Evolutionary conservation across 371 early-diverging fungal species (phyloP).

Genomic region (Mortierella sp.): DNA sequence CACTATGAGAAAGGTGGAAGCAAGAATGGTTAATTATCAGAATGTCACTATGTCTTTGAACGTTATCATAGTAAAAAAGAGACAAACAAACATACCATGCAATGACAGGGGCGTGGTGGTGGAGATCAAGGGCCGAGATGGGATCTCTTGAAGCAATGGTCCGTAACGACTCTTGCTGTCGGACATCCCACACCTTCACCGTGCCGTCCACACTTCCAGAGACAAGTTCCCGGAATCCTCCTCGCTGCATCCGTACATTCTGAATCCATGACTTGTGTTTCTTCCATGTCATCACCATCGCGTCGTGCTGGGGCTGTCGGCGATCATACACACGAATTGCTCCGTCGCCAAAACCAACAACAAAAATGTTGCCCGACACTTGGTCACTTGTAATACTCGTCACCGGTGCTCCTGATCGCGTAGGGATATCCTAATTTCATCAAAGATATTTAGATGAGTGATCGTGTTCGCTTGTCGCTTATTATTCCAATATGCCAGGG

Average conservation of each 20-base stretch:
- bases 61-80: not conserved
- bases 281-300: slow-evolving; percentile 73
- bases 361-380: slow-evolving; percentile 74
- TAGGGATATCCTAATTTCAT: slow-evolving; percentile 74
- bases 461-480: not conserved
- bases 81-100: slow-evolving; percentile 67
- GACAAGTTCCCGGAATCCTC: slow-evolving; percentile 72
- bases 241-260: slow-evolving; percentile 75
- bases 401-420: slow-evolving; percentile 73
- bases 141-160: slow-evolving; percentile 67
- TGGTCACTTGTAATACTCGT: slow-evolving; percentile 83
- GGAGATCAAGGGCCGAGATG: slow-evolving; percentile 72
- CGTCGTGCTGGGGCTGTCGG: slow-evolving; percentile 65
- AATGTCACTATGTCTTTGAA: not conserved
- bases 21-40: not conserved
- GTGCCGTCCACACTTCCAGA: slow-evolving; percentile 78
- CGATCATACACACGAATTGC: slow-evolving; percentile 85
- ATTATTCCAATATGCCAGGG: not conserved
- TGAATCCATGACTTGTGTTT: slow-evolving; percentile 79
- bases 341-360: slow-evolving; percentile 90
- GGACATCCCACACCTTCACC: slow-evolving; percentile 90
- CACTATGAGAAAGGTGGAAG: slow-evolving; percentile 58
- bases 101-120: slow-evolving; percentile 78
- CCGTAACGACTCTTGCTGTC: slow-evolving; percentile 65
- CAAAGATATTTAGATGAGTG: not conserved